Percentiles rank a stretch among this genome's conserved stretches.
Conservation (phyloP, 768 basidiomycete species). For the Amylocystis lapponica region DNA sequence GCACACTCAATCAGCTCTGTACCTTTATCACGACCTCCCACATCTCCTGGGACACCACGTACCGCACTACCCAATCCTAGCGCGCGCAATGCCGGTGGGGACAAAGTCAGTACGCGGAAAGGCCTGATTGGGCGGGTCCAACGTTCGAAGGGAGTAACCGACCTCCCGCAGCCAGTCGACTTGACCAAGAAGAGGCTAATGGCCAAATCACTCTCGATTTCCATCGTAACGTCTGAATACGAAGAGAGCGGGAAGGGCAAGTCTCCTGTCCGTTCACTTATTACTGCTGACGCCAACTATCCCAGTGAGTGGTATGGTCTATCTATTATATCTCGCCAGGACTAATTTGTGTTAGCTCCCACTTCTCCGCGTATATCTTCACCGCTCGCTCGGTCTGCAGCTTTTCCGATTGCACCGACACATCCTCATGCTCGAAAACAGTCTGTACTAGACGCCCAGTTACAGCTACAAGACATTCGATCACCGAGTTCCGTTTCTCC, state of each 20-base stretch:
- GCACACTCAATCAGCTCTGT: conserved; percentile 82
- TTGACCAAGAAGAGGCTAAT: conserved; percentile 20
- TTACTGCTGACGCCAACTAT: background rate
- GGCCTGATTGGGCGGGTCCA: conserved; percentile 46
- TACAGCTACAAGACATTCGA: conserved; percentile 25
- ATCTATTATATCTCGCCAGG: background rate
- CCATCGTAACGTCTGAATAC: conserved; percentile 47
- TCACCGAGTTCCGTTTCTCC: conserved; percentile 13
- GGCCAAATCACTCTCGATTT: conserved; percentile 64
- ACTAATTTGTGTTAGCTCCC: conserved; percentile 2
- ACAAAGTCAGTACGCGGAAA: conserved; percentile 31
- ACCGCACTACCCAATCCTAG: conserved; percentile 31
- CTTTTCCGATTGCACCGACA: conserved; percentile 47
- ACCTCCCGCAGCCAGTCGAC: conserved; percentile 21
- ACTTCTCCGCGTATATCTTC: conserved; percentile 24
- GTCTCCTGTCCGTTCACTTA: conserved; percentile 6
- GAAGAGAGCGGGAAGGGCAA: conserved; percentile 11
- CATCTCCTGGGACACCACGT: conserved; percentile 63
- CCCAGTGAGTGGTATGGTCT: conserved; percentile 8
- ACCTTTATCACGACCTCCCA: conserved; percentile 75
- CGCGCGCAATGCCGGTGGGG: conserved; percentile 9
- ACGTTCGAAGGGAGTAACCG: conserved; percentile 24
- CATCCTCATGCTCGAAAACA: conserved; percentile 79
- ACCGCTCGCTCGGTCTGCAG: conserved; percentile 35
- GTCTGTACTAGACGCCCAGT: conserved; percentile 53